These are phyloP conservation scores for Yamadazyma takamatsuzukensis DNA, from an alignment of 805 yeast genomes.

Conservation along the genomic window DNA sequence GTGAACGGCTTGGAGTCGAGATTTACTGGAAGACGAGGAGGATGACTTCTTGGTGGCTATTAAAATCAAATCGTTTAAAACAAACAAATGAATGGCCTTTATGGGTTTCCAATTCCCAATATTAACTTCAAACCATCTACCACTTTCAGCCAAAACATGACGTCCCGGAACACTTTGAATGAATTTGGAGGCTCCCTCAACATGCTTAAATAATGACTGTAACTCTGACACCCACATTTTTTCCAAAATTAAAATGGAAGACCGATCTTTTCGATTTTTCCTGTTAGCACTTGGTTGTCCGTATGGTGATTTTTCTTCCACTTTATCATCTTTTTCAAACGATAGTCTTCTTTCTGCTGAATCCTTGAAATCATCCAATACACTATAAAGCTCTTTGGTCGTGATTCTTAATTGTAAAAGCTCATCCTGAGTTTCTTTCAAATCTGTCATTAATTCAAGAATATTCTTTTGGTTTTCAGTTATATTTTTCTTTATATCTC, in stretches of 20 bases:
- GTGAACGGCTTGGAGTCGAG: conserved; percentile 61
- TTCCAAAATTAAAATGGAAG: conserved; percentile 68
- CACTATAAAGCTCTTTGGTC: conserved; percentile 56
- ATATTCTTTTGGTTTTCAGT: conserved; percentile 63
- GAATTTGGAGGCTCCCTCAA: conserved; percentile 86
- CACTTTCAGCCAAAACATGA: conserved; percentile 74
- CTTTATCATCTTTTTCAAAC: conserved; percentile 27
- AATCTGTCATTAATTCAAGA: conserved; percentile 54
- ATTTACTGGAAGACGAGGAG: conserved; percentile 21
- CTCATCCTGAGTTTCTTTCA: conserved; percentile 62
- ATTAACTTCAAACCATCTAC: conserved; percentile 83
- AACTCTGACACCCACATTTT: conserved; percentile 79
- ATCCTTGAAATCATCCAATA: conserved; percentile 54
- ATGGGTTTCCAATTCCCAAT: conserved; percentile 80
- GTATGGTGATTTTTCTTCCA: conserved; percentile 15
- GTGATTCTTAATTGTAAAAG: conserved; percentile 57
- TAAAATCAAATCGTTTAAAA: conserved; percentile 72
- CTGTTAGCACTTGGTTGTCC: conserved; percentile 3
- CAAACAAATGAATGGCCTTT: conserved; percentile 69
- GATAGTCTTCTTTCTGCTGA: conserved; percentile 58
- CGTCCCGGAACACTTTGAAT: conserved; percentile 75
- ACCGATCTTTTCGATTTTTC: conserved; percentile 48
- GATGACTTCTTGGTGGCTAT: conserved; percentile 59
- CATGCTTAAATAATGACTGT: conserved; percentile 67
- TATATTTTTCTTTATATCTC: conserved; percentile 56